Conservation (phyloP, 2,329 filamentous ascomycete species). For the Sclerotiophoma versabilis region DNA sequence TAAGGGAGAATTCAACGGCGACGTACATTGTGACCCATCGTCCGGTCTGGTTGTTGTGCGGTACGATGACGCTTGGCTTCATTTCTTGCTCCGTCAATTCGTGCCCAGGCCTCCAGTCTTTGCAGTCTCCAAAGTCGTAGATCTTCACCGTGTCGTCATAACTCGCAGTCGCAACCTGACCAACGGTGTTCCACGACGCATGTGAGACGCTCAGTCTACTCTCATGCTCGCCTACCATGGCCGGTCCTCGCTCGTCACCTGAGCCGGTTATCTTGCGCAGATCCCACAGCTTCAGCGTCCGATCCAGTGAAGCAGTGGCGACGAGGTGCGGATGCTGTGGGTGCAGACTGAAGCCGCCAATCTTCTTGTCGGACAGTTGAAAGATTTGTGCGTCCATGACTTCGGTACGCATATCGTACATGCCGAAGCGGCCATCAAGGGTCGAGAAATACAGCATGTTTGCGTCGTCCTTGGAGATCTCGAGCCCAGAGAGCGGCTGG, state of each 20-base stretch:
- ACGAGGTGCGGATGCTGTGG: constrained; percentile 81
- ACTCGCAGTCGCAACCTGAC: constrained; percentile 87
- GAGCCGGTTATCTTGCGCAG: constrained; percentile 76
- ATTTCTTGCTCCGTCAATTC: constrained; percentile 68
- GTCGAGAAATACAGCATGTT: constrained; percentile 88
- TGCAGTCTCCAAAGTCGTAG: constrained; percentile 70
- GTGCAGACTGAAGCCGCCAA: constrained; percentile 89
- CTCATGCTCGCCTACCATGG: constrained; percentile 79
- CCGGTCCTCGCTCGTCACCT: constrained; percentile 66
- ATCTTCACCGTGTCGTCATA: constrained; percentile 97
- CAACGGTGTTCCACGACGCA: constrained; percentile 84
- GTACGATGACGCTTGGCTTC: constrained; percentile 71
- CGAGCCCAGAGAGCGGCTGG: constrained; percentile 81
- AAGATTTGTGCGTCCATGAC: constrained; percentile 69
- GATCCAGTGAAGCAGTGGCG: constrained; percentile 88
- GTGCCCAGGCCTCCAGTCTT: constrained; percentile 61
- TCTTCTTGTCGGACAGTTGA: constrained; percentile 87
- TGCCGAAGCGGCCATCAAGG: constrained; percentile 78
- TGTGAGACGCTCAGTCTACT: constrained; percentile 89
- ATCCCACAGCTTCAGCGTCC: constrained; percentile 92
- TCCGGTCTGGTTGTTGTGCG: constrained; percentile 95
- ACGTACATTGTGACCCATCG: constrained; percentile 85
- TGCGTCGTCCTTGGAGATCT: constrained; percentile 74
- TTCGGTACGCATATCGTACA: constrained; percentile 75
- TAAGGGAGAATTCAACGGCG: background rate